Base-by-base conservation (phyloP, 495 filamentous ascomycete genomes). In the Xylaria acuta region DNA sequence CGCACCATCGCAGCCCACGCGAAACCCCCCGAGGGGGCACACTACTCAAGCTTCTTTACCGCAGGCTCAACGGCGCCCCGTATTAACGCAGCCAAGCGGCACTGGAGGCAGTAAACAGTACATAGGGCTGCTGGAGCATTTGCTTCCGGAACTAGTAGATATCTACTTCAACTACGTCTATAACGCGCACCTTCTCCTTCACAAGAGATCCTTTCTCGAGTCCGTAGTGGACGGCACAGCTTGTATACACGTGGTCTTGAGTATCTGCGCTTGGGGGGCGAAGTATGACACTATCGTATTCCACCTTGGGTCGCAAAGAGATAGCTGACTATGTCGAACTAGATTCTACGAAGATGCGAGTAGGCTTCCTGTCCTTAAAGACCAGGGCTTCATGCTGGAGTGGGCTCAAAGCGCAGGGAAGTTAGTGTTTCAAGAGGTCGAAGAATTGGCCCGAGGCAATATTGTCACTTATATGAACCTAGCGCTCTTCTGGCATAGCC, bases 171-270 rank as follows among this genome's bases (percentile, higher is more conserved):
- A 51, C 45, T 40, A 51, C 12, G 45, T 66, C 27, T 66, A 66
- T 27, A 66, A 66, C 36, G 41, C 64, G 18, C 64, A 66, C 45
- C 64, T 66, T 18, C 64, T 66, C 64, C 64, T 66, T 12, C 43
- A 66, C 43, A 66, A 51, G 64, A 47, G 64, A 20, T 66, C 43
- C 41, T 51, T 66, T 36, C 41, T 66, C 8, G 45, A 41, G 43
- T 47, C 41, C 32, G 11, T 66, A 18, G 41, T 32, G 14, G 43
- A 66, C 18, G 45, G 64, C 27, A 66, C 41, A 16, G 40, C 64
- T 51, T 51, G 43, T 51, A 34, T 27, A 49, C 64, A 66, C 32
- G 64, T 66, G 27, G 41, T 66, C 6, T 66, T 47, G 43, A 66
- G 64, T 22, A 36, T 66, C 32, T 66, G 64, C 12, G 64, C 64